phyloP scores from a whole-genome alignment of 306 rosid species.

The Geum urbanum region DNA sequence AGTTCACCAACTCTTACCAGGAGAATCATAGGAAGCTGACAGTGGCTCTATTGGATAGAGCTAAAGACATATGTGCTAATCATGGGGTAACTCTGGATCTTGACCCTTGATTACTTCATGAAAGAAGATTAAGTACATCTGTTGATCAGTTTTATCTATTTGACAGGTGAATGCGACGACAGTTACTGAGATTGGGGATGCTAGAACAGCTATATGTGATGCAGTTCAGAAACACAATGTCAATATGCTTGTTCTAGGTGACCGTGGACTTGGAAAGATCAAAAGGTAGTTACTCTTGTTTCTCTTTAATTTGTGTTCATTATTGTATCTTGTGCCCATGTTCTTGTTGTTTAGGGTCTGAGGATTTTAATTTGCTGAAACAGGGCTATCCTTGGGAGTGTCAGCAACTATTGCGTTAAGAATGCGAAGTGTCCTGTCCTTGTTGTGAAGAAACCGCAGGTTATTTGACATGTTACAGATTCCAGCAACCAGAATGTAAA shows the following conservation, averaged over 20 bases:
- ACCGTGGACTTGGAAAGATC: conserved; percentile 34
- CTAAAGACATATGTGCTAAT: conserved; percentile 42
- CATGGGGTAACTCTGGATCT: conserved; percentile 36
- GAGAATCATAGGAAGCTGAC: conserved; percentile 41
- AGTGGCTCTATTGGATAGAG: conserved; percentile 39
- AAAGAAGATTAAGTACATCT: neutral
- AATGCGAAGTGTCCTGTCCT: conserved; percentile 56
- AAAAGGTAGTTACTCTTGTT: conserved; percentile 29
- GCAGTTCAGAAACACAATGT: conserved; percentile 41
- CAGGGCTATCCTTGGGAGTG: conserved; percentile 53
- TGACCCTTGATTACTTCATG: neutral
- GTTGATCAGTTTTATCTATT: neutral
- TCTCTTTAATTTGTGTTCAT: neutral
- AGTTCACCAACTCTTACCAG: conserved; percentile 22
- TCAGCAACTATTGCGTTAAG: conserved; percentile 49
- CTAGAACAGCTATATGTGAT: conserved; percentile 35
- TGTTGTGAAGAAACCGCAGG: conserved; percentile 43
- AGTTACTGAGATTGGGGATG: conserved; percentile 41
- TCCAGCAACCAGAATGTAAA: neutral
- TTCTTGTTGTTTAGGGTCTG: neutral
- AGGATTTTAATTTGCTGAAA: conserved; percentile 1
- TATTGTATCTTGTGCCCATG: neutral
- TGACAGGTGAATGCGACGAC: conserved; percentile 36
- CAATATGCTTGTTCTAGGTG: conserved; percentile 43
- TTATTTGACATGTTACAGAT: conserved; percentile 3